Evolutionary conservation across 2,329 filamentous ascomycete genomes (phyloP).

Genomic region (Aureobasidium namibiae): DNA sequence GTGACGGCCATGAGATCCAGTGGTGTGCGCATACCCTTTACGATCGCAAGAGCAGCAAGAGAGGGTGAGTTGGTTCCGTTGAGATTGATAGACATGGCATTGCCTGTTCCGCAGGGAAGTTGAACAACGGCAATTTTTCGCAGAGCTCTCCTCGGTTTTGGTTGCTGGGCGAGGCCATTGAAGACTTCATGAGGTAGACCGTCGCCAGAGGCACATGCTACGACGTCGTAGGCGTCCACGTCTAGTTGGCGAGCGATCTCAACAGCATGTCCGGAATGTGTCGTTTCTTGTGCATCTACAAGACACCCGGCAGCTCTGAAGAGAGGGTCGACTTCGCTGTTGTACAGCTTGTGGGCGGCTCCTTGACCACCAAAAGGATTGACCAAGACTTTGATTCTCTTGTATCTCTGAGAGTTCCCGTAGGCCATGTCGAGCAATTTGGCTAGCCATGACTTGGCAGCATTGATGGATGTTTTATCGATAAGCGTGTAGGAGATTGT

Average conservation of each 20-base stretch:
- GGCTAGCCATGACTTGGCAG: constrained; percentile 54
- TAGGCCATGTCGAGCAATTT: constrained; percentile 64
- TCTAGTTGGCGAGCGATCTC: constrained; percentile 70
- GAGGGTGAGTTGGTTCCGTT: constrained; percentile 71
- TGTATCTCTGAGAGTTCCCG: constrained; percentile 55
- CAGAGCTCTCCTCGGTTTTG: constrained; percentile 67
- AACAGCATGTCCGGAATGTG: constrained; percentile 65
- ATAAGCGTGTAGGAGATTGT: constrained; percentile 53
- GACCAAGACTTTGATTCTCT: constrained; percentile 77
- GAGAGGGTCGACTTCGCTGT: constrained; percentile 68
- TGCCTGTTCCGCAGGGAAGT: constrained; percentile 87
- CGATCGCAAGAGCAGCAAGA: constrained; percentile 69
- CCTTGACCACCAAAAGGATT: constrained; percentile 90
- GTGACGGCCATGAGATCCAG: constrained; percentile 84
- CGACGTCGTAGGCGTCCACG: constrained; percentile 70
- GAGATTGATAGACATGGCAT: constrained; percentile 85
- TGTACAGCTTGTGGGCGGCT: constrained; percentile 63
- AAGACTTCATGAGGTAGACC: constrained; percentile 89
- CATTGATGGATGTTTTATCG: constrained; percentile 41
- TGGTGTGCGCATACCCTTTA: constrained; percentile 79
- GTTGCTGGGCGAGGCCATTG: constrained; percentile 74
- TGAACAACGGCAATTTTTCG: constrained; percentile 72
- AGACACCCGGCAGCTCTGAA: constrained; percentile 73
- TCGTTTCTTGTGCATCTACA: constrained; percentile 65
- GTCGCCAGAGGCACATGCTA: constrained; percentile 86